phyloP scores from a whole-genome alignment of 1,284 basidiomycete genomes.

The Heterobasidion occidentale region DNA sequence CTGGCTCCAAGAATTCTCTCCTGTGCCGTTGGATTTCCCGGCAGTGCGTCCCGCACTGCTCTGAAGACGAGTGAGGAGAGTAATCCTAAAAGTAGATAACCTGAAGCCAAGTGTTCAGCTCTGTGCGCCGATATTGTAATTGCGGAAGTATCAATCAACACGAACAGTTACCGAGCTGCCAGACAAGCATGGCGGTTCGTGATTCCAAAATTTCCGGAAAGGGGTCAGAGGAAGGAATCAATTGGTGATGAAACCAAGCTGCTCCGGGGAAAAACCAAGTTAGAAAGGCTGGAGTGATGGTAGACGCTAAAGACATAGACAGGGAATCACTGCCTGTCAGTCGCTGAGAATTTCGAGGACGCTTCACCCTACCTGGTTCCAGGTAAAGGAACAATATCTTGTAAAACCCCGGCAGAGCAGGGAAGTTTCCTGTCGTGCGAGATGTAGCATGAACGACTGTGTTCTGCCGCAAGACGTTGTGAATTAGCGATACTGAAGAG shows the following conservation, averaged over 20 bases:
- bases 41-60: constrained; percentile 55
- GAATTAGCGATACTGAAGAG: too few relatives aligned
- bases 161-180: constrained; percentile 66
- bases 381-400: constrained; percentile 59
- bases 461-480: too few relatives aligned
- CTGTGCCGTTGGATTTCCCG: constrained; percentile 52
- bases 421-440: constrained; percentile 29
- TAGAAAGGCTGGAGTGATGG: constrained; percentile 48
- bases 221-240: constrained; percentile 42
- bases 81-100: constrained; percentile 60
- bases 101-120: constrained; percentile 24
- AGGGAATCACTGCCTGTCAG: neutral
- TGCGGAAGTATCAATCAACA: constrained; percentile 11
- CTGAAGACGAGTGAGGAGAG: constrained; percentile 66
- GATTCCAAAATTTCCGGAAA: constrained; percentile 32
- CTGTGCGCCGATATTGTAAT: neutral
- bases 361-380: constrained; percentile 46
- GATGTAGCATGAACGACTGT: too few relatives aligned
- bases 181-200: constrained; percentile 58
- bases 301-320: constrained; percentile 35
- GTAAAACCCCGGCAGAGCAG: constrained; percentile 62
- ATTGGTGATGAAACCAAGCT: constrained; percentile 63
- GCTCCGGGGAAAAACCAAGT: constrained; percentile 58
- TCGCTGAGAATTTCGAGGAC: constrained; percentile 9
- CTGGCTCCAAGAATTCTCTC: constrained; percentile 63